phyloP scores from a whole-genome alignment of 768 basidiomycete species.

The Lentinula sp. region DNA sequence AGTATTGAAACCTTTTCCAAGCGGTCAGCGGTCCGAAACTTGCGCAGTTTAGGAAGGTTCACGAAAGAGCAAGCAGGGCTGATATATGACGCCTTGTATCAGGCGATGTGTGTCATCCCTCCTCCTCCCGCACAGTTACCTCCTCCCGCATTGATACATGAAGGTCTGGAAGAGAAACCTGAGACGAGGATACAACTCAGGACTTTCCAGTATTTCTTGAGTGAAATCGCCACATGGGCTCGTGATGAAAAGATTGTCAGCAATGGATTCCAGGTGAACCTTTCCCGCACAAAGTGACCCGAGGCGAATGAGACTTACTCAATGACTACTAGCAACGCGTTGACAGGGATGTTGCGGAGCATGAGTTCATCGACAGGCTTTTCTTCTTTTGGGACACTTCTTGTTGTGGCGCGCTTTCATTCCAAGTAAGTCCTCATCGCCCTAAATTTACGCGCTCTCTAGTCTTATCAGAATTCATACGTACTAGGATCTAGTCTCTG shows the following conservation, averaged over 20 bases:
- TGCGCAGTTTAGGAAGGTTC: conserved; percentile 75
- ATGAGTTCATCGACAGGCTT: conserved; percentile 89
- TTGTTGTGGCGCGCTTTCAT: conserved; percentile 76
- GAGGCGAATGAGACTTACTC: neutral
- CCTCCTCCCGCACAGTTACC: conserved; percentile 49
- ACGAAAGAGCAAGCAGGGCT: conserved; percentile 81
- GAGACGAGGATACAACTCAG: conserved; percentile 84
- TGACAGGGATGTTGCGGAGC: conserved; percentile 88
- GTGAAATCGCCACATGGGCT: conserved; percentile 94
- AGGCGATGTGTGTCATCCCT: conserved; percentile 73
- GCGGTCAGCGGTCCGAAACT: conserved; percentile 82
- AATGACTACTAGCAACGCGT: conserved; percentile 61
- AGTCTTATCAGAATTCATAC: neutral
- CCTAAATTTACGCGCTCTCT: neutral
- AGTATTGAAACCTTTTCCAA: conserved; percentile 94
- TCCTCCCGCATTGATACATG: conserved; percentile 48
- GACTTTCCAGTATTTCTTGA: conserved; percentile 87
- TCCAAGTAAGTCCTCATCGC: conserved; percentile 54
- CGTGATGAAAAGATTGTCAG: conserved; percentile 86
- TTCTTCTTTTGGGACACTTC: conserved; percentile 94
- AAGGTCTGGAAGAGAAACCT: conserved; percentile 63
- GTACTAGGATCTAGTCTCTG: conserved; percentile 76
- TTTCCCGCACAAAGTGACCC: neutral
- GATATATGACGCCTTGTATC: conserved; percentile 90
- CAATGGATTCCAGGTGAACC: conserved; percentile 81